A percentile compares a stretch with the other conserved stretches of the same genome.
Conservation (phyloP, 2,329 filamentous ascomycete genomes). For the Fusarium austroafricanum region DNA sequence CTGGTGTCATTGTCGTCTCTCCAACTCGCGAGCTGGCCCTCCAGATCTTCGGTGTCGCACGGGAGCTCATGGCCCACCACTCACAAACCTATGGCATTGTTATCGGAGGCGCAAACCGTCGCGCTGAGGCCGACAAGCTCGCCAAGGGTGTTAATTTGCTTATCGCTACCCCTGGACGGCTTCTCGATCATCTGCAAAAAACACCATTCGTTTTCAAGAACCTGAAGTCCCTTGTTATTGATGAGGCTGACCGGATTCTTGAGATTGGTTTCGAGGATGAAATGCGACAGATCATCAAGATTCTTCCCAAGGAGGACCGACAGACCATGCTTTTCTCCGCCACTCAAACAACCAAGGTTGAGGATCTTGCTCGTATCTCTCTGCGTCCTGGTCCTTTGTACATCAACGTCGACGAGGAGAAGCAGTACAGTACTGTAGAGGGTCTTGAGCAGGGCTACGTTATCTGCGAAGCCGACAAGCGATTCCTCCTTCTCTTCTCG, state of each 20-base stretch:
- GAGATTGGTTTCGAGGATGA: slow-evolving; percentile 99
- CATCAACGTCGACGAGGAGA: slow-evolving; percentile 93
- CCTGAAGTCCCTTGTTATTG: slow-evolving; percentile 89
- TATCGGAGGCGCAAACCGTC: slow-evolving; percentile 91
- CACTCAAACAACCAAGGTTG: slow-evolving; percentile 98
- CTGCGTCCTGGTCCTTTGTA: slow-evolving; percentile 91
- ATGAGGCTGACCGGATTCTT: slow-evolving; percentile 95
- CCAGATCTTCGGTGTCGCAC: slow-evolving; percentile 94
- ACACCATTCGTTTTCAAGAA: slow-evolving; percentile 95
- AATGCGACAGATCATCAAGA: slow-evolving; percentile 96
- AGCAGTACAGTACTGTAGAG: slow-evolving; percentile 91
- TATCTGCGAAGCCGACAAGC: slow-evolving; percentile 90
- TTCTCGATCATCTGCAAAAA: slow-evolving; percentile 94
- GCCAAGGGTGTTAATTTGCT: slow-evolving; percentile 93
- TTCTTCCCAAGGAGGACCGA: slow-evolving; percentile 84
- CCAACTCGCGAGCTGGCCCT: slow-evolving; percentile 94
- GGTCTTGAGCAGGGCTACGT: slow-evolving; percentile 97
- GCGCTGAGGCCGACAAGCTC: slow-evolving; percentile 94
- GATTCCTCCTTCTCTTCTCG: slow-evolving; percentile 92
- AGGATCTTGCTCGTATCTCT: slow-evolving; percentile 94
- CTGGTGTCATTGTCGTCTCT: slow-evolving; percentile 91
- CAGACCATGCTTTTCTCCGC: slow-evolving; percentile 99
- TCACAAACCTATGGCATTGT: slow-evolving; percentile 96
- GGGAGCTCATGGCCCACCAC: slow-evolving; percentile 92
- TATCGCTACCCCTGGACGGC: slow-evolving; percentile 90